Conservation (phyloP, 805 yeast genomes). For the Kluyveromyces siamensis region DNA sequence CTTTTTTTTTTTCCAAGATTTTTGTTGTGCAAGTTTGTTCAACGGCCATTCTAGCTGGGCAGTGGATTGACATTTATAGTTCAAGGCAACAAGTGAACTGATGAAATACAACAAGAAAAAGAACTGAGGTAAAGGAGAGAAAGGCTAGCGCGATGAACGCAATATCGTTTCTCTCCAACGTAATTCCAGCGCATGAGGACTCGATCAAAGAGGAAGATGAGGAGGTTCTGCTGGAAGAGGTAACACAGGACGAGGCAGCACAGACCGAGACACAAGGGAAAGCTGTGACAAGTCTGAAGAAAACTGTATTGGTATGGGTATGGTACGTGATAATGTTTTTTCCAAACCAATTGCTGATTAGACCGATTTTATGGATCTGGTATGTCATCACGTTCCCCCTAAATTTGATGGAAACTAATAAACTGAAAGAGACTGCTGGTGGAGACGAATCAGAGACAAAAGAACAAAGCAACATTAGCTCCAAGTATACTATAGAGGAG, state of each 20-base stretch:
- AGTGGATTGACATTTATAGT: too few relatives aligned
- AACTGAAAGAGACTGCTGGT: conserved; percentile 8
- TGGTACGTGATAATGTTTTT: conserved; percentile 34
- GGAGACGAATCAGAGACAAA: background rate
- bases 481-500: background rate
- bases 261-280: background rate
- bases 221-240: background rate
- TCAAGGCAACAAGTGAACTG: background rate
- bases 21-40: too few relatives aligned
- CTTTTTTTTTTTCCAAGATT: too few relatives aligned
- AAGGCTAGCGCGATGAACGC: conserved; percentile 4
- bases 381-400: conserved; percentile 49
- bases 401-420: conserved; percentile 31
- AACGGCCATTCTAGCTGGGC: too few relatives aligned
- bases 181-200: conserved; percentile 1
- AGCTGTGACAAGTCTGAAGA: background rate
- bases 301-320: conserved; percentile 7
- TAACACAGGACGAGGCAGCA: background rate
- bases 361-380: conserved; percentile 44
- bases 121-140: background rate
- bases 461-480: background rate
- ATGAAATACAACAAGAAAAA: background rate
- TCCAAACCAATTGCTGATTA: conserved; percentile 42
- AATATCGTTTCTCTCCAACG: conserved; percentile 7
- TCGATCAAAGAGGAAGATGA: background rate